A percentile compares a stretch with the other conserved stretches of the same genome.
Evolutionary conservation across 2,329 filamentous ascomycete genomes (phyloP).

Genomic region (Fusarium proliferatum): DNA sequence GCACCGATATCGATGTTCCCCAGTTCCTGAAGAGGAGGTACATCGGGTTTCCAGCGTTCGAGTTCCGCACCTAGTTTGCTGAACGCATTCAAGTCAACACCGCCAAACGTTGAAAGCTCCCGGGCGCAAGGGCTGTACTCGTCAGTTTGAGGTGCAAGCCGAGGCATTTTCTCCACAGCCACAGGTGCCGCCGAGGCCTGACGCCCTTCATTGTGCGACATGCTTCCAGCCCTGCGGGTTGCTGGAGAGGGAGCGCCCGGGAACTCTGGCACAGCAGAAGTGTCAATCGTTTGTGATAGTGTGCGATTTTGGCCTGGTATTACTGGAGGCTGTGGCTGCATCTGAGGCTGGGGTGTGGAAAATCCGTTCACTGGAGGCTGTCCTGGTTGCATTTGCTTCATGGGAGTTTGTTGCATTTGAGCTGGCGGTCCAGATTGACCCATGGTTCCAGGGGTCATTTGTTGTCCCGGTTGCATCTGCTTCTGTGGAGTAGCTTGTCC

Average conservation of each 20-base stretch:
- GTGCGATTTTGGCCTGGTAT: constrained; percentile 58
- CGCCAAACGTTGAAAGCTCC: constrained; percentile 72
- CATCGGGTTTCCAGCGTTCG: constrained; percentile 75
- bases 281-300: constrained; percentile 63
- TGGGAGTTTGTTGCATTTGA: constrained; percentile 51
- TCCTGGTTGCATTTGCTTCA: constrained; percentile 57
- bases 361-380: constrained; percentile 53
- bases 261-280: constrained; percentile 52
- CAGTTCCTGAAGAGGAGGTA: constrained; percentile 80
- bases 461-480: constrained; percentile 51
- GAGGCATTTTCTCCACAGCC: constrained; percentile 49
- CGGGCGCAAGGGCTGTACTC: constrained; percentile 67
- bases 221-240: constrained; percentile 54
- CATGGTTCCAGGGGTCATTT: constrained; percentile 51
- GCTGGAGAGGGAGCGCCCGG: constrained; percentile 58
- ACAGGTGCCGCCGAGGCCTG: constrained; percentile 37
- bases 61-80: constrained; percentile 74
- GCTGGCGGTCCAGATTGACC: constrained; percentile 47
- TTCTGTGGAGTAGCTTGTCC: constrained; percentile 48
- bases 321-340: constrained; percentile 35
- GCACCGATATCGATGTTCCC: constrained; percentile 92
- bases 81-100: constrained; percentile 75
- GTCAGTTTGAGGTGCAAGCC: constrained; percentile 59
- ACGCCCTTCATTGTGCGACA: constrained; percentile 52
- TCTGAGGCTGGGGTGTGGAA: constrained; percentile 48